Evolutionary conservation across 345 rosid species (phyloP).

Genomic region (Cardamine chenopodiifolia): DNA sequence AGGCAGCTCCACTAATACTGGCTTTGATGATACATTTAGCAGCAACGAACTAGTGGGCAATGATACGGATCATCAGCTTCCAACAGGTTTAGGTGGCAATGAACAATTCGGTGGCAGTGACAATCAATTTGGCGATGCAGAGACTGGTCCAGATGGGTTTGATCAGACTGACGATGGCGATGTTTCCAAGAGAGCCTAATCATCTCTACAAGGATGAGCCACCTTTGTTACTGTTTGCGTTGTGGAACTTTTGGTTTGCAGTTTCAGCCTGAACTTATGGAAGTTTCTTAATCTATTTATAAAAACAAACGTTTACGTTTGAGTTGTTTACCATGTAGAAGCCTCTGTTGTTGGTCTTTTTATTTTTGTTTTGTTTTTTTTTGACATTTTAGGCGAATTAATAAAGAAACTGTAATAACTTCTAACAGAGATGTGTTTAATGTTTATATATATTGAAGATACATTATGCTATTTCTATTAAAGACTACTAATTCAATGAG

Average conservation of each 20-base stretch:
- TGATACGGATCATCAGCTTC: constrained; percentile 34
- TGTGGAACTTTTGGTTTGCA: constrained; percentile 25
- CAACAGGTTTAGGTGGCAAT: constrained; percentile 21
- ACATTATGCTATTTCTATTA: not conserved
- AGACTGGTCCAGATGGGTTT: constrained; percentile 41
- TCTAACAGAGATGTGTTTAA: not conserved
- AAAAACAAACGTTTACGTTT: too few relatives aligned
- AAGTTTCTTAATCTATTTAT: constrained; percentile 16
- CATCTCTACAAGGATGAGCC: not conserved
- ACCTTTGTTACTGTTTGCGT: constrained; percentile 7
- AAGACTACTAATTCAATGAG: not conserved
- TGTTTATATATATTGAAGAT: not conserved
- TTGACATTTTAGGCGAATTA: constrained; percentile 25
- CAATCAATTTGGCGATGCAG: constrained; percentile 45
- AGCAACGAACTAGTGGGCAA: constrained; percentile 34
- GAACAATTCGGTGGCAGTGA: constrained; percentile 37
- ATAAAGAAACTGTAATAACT: constrained; percentile 29
- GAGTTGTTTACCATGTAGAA: constrained; percentile 19
- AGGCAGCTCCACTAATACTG: constrained; percentile 42
- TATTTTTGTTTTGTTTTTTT: constrained; percentile 5
- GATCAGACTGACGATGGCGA: constrained; percentile 49
- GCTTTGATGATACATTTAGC: constrained; percentile 39
- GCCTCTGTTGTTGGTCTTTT: constrained; percentile 26
- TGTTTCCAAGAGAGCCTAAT: constrained; percentile 71
- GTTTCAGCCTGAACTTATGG: constrained; percentile 27